phyloP scores from a whole-genome alignment of 768 basidiomycete genomes.

The Exidia glandulosa region DNA sequence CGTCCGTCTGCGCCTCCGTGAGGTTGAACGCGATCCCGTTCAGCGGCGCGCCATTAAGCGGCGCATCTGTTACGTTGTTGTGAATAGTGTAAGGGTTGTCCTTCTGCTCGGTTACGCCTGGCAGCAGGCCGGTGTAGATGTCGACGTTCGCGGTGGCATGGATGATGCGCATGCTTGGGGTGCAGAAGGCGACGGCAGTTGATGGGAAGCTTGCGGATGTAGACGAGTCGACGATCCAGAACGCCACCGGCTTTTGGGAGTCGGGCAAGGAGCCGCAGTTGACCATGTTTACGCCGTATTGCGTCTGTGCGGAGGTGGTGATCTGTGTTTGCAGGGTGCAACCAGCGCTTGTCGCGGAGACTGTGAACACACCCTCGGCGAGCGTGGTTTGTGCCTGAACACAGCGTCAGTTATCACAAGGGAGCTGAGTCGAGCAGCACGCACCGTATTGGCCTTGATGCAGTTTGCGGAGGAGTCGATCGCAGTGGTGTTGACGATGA shows the following conservation, averaged over 20 bases:
- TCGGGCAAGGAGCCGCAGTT: slow-evolving; percentile 11
- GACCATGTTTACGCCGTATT: slow-evolving; percentile 2
- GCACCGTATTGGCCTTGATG: slow-evolving; percentile 23
- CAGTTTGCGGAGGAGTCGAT: slow-evolving; percentile 37
- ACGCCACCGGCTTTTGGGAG: slow-evolving; percentile 38
- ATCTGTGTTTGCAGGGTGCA: background rate
- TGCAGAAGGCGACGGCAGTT: slow-evolving; percentile 39
- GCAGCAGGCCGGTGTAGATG: slow-evolving; percentile 32
- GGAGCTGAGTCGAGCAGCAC: slow-evolving; percentile 1
- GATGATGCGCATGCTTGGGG: slow-evolving; percentile 31
- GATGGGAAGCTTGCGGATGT: slow-evolving; percentile 19
- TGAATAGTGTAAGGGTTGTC: slow-evolving; percentile 30
- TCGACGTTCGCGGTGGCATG: slow-evolving; percentile 36
- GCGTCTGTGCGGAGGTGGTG: background rate
- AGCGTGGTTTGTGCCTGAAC: too few species aligned
- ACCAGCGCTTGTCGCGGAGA: background rate
- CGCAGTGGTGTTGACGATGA: slow-evolving; percentile 37
- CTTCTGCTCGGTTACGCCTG: slow-evolving; percentile 26
- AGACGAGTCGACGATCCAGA: slow-evolving; percentile 44
- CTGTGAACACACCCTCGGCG: too few species aligned
- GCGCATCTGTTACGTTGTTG: slow-evolving; percentile 32
- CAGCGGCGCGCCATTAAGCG: slow-evolving; percentile 36
- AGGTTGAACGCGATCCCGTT: slow-evolving; percentile 45
- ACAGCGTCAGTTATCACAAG: background rate
- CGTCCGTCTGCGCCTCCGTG: slow-evolving; percentile 23